Base-by-base conservation (phyloP, 345 rosid genomes). In the Salix purpurea region DNA sequence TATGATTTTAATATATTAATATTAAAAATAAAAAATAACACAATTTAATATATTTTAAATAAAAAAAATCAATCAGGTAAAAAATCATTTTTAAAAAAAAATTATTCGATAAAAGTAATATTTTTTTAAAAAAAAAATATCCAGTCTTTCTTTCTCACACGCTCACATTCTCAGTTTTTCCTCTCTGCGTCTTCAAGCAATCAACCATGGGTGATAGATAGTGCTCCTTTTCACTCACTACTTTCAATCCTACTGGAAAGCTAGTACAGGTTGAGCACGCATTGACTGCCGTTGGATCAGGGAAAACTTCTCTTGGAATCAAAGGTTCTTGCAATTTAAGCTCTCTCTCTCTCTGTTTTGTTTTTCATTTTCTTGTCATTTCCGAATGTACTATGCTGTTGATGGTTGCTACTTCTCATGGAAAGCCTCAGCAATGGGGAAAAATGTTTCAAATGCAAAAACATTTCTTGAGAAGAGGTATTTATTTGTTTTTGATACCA, bases 201-300 rank as follows among this genome's bases (percentile, higher is more conserved):
- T 39, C 70, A 12, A 21, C 73, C 70, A 94, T 95, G 97, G 97
- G 98, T 3, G 98, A 94, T 70, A 92, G 97, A 75, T 97, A 94
- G 84, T 92, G 91, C 85, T 91, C 97, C 14, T 94, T 94, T 82
- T 94, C 98, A 18, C 94, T 94, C 78, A 94, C 99, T 23, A 92
- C 97, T 77, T 94, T 94, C 91, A 93, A 97, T 76, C 97, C 99
- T 75, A 92, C 99, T 16, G 99, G 99, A 13, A 95, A 93, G 94
- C 94, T 34, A 26, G 99, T 95, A 81, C 99, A 93, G 92, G 4
- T 30, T 30, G 32, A 30, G 32, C 32, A 30, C 32, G 4, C 4
- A 30, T 30, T 30, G 32, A 30, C 32, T 3, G 32, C 32, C 32
- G 93, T 94, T 32, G 98, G 98, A 61, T 94, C 97, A 9, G 98